Percentiles rank a stretch among this genome's conserved stretches.
These are phyloP conservation scores for Fusarium stilboides DNA, from an alignment of 2,329 filamentous ascomycete genomes.

Conservation along the genomic window DNA sequence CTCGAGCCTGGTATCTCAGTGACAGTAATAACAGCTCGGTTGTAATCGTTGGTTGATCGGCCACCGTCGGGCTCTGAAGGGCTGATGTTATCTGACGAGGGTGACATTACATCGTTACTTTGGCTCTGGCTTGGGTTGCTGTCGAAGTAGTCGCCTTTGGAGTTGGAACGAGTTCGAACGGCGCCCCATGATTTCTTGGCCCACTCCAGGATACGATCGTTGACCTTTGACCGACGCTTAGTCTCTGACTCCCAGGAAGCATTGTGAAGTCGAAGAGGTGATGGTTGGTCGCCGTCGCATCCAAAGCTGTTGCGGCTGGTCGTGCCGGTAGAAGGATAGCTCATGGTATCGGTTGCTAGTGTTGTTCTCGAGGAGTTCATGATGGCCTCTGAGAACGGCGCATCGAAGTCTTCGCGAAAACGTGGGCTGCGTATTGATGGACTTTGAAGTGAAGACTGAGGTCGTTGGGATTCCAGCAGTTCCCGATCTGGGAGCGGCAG, in stretches of 20 bases:
- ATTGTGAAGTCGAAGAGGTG: constrained; percentile 46
- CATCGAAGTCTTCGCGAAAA: constrained; percentile 58
- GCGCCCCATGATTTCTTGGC: constrained; percentile 53
- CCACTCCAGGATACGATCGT: constrained; percentile 55
- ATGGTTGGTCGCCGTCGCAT: constrained; percentile 41
- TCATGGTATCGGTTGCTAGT: constrained; percentile 48
- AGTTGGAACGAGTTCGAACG: constrained; percentile 46
- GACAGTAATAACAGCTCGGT: constrained; percentile 32
- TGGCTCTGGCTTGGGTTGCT: constrained; percentile 28
- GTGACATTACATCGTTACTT: constrained; percentile 37
- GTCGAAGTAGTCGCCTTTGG: constrained; percentile 46
- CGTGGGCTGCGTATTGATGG: constrained; percentile 52
- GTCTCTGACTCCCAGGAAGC: constrained; percentile 50
- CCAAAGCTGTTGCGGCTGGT: constrained; percentile 49
- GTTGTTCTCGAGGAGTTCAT: constrained; percentile 53
- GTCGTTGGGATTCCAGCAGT: constrained; percentile 40
- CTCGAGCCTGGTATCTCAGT: constrained; percentile 34
- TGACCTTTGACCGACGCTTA: constrained; percentile 51
- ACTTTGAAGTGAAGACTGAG: constrained; percentile 39
- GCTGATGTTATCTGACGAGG: constrained; percentile 37
- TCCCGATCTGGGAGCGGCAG: constrained; percentile 48
- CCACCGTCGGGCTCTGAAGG: constrained; percentile 35
- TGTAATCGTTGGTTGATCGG: constrained; percentile 20
- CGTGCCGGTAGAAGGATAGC: constrained; percentile 45
- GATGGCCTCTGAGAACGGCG: constrained; percentile 56